Evolutionary conservation across 257 asterid species (phyloP), one percentile per base, ranked within the genome.

Genomic region (Solanum neorickii): DNA sequence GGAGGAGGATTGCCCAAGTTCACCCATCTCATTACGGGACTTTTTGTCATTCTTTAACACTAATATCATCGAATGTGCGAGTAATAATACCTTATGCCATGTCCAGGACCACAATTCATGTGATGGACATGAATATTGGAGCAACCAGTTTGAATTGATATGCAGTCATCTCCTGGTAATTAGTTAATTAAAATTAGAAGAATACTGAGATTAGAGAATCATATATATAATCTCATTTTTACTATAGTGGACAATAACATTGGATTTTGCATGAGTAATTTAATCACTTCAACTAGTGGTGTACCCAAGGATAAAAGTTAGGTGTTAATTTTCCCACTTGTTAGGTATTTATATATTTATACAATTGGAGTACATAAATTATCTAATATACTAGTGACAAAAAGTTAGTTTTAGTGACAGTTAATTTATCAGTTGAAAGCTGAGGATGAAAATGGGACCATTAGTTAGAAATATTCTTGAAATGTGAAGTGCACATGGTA

Each of bases 101-200:
- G 98, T 25, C 98, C 98, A 77, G 98, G 98, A 42, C 98, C 98
- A 86, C 98, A 96, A 41, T 90, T 92, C 46, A 94, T 88, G 86
- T 96, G 93, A 89, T 96, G 98, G 25, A 93, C 90, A 88, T 91
- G 93, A 56, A 94, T 87, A 86, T 94, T 92, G 87, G 92, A 91
- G 80, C 98, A 96, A 68, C 98, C 98, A 27, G 98, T 94, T 89
- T 96, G 98, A 86, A 96, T 94, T 6, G 98, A 96, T 42, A 96
- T 93, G 87, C 98, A 96, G 77, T 96, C 98, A 84, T 96, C 98
- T 46, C 98, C 98, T 96, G 92, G 35, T 21, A 60, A 72, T 16
- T 16, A 33, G 23, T 33, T 33, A 60, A 72, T 76, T 23, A 73
- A 33, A 33, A 73, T 35, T 69, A 74, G 37, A 66, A 82, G 15